phyloP scores from a whole-genome alignment of 2,329 filamentous ascomycete genomes.

The Talaromyces sp. region DNA sequence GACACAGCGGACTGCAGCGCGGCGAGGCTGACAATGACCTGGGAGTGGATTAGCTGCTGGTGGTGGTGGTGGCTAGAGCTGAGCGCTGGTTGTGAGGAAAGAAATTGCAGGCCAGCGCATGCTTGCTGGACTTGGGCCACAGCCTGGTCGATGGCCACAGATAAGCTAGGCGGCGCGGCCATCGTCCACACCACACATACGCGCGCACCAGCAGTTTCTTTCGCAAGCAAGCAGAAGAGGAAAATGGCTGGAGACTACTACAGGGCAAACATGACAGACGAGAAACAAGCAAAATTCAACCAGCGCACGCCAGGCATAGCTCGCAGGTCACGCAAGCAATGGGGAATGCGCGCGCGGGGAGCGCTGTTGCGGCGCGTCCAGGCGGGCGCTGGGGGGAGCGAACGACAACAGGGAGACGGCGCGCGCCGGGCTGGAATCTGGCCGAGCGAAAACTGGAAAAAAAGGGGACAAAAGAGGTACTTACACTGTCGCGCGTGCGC shows the following conservation, averaged over 20 bases:
- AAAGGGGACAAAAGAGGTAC: conserved; percentile 31
- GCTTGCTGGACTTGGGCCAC: conserved; percentile 9
- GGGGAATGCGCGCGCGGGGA: background rate
- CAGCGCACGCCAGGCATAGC: background rate
- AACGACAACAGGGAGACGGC: background rate
- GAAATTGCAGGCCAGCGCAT: conserved; percentile 5
- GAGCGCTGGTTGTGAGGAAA: background rate
- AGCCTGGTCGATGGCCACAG: conserved; percentile 1
- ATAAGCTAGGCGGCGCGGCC: background rate
- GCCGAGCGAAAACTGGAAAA: background rate
- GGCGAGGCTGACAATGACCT: conserved; percentile 73
- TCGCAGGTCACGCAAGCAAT: background rate
- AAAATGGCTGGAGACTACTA: background rate
- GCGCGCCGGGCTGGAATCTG: background rate
- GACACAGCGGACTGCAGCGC: conserved; percentile 75
- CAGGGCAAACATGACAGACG: background rate
- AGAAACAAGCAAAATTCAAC: background rate
- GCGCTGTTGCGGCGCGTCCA: background rate
- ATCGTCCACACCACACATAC: background rate
- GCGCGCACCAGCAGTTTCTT: background rate
- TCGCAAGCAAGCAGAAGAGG: background rate
- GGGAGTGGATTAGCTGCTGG: conserved; percentile 22
- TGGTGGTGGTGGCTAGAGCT: conserved; percentile 1
- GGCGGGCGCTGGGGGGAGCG: background rate
- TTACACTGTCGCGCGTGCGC: conserved; percentile 75